A percentile compares a stretch with the other conserved stretches of the same genome.
Conservation (phyloP, 495 filamentous ascomycete genomes). For the Penicillium robsamsonii region DNA sequence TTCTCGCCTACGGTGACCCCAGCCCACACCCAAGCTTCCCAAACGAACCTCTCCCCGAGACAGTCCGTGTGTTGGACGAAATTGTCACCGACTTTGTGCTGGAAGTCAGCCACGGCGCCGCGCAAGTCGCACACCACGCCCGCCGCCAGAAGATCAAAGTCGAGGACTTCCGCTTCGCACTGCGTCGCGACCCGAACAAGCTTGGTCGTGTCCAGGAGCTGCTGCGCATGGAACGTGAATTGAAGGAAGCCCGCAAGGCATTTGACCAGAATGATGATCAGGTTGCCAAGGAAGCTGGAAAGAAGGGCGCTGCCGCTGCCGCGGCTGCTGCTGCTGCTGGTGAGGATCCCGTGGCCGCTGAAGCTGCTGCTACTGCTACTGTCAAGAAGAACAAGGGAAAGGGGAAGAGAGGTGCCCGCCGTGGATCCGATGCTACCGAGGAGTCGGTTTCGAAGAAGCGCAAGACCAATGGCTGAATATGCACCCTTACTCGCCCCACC, state of each 20-base stretch:
- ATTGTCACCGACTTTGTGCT: slow-evolving; percentile 90
- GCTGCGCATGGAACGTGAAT: slow-evolving; percentile 72
- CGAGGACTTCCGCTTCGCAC: slow-evolving; percentile 92
- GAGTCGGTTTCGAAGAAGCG: slow-evolving; percentile 44
- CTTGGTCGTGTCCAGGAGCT: slow-evolving; percentile 88
- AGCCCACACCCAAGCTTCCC: slow-evolving; percentile 43
- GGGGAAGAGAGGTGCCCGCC: slow-evolving; percentile 37
- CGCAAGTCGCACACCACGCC: slow-evolving; percentile 73
- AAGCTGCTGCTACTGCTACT: slow-evolving; percentile 24
- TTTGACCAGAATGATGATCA: slow-evolving; percentile 58
- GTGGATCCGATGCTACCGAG: slow-evolving; percentile 46
- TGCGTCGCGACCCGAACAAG: slow-evolving; percentile 78
- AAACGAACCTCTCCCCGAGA: slow-evolving; percentile 68
- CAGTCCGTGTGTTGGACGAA: slow-evolving; percentile 84
- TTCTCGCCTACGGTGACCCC: slow-evolving; percentile 84
- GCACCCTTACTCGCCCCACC: neutral
- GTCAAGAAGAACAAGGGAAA: slow-evolving; percentile 43
- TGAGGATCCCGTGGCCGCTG: slow-evolving; percentile 19
- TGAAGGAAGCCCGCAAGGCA: slow-evolving; percentile 72
- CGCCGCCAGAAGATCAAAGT: slow-evolving; percentile 94
- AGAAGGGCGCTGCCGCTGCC: slow-evolving; percentile 28
- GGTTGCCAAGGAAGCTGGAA: slow-evolving; percentile 44
- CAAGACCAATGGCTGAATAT: slow-evolving; percentile 31
- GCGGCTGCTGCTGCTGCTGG: slow-evolving; percentile 12
- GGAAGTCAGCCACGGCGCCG: slow-evolving; percentile 85